Evolutionary conservation across 78 protist genomes (phyloP), one percentile per base, ranked within the genome.

Genomic region (Dictyostelium firmibasis): DNA sequence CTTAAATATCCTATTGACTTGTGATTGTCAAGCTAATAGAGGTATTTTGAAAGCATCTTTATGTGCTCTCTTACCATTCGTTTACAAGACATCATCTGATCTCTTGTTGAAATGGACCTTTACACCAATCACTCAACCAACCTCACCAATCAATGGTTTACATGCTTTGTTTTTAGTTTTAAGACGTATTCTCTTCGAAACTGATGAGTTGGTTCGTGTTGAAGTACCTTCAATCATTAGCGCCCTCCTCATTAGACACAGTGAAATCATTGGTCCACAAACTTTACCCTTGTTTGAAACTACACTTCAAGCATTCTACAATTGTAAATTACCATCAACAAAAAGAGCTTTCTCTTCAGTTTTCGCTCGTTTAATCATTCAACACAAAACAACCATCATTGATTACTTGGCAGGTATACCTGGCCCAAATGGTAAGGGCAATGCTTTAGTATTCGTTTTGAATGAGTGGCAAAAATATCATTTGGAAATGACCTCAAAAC

Each of bases 391-490:
- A 7, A 18, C 70, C 1, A 77, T 79, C 38, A 33, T 88, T 7
- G 89, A 84, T 41, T 84, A 47, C 41, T 67, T 84, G 23, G n/a
- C n/a, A 27, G 36, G 31, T 41, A 13, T 67, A 1, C 89, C 77
- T 6, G 33, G 50, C 41, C 77, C 79, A 67, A 67, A 67, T n/a
- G 75, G 75, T 67, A 9, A 35, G 10, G 50, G n/a, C 2, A 84
- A 7, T 67, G 89, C 81, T 4, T 43, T 84, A 0, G 41, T 11
- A 27, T 47, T 35, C 33, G 75, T 88, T 18, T 36, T 88, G 41
- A 88, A 79, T 44, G 86, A 88, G 43, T 88, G 93, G 93, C 35
- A 35, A 14, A 88, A 88, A 11, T 64, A n/a, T 35, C 85, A 76
- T 43, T 57, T 20, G 2, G 93, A 88, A 44, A 60, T 88, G 20